Evolutionary conservation across 108 stramenopile species (phyloP), one percentile per base, ranked within the genome.

Genomic region (Nitzschia putrida): DNA sequence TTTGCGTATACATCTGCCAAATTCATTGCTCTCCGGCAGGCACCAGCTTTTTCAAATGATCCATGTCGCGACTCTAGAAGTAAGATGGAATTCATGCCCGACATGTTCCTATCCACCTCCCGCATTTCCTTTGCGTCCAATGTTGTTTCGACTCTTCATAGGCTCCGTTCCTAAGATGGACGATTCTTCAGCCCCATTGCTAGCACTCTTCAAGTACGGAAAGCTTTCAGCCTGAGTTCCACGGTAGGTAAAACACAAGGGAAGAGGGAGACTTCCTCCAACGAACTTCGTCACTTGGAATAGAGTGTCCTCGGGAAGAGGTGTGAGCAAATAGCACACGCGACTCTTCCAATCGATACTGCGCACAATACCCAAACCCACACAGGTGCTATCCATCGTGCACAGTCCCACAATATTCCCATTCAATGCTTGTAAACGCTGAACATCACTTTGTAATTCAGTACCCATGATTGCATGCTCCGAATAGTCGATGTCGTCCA

Each of bases 291-390:
- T 72, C 40, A 79, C 76, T 50, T 44, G 23, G 7, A 64, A 61
- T 20, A 89, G 66, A 12, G 40, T 12, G 7, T 37, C 40, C 13
- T 26, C 18, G 3, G 54, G 24, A 0, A 66, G 42, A n/a, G 93
- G 90, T 9, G 89, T 88, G 24, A 94, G 61, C 12, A 94, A 76
- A 66, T 83, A 89, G 18, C 88, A 81, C 7, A 88, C 51, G 16
- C 74, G 64, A n/a, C 74, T 57, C 10, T 22, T 44, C 34, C 61
- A 57, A 78, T 94, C 93, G 57, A 94, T 84, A 64, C 85, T 82
- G 43, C 93, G 88, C 50, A 94, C 77, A 18, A 94, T 81, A 8
- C 93, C 93, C 29, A 88, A 76, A 11, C 93, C 93, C 23, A 86
- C 37, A 61, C 89, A 94, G 34, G 42, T 38, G 41, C 75, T 51